A percentile compares a stretch with the other conserved stretches of the same genome.
phyloP scores from a whole-genome alignment of 257 asterid genomes.

The Plantago elongata region DNA sequence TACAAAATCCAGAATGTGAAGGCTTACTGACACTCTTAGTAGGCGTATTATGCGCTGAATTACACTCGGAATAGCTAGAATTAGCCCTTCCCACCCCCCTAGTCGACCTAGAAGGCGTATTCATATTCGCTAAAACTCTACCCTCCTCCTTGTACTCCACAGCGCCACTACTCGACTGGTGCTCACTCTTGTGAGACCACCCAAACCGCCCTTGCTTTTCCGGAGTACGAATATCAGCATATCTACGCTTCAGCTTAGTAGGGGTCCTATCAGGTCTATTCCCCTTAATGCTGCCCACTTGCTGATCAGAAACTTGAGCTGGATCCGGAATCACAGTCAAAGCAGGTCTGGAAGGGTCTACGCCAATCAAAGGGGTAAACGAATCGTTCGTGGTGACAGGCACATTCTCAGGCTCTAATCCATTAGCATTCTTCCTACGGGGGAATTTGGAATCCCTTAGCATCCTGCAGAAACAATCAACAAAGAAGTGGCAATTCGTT shows the following conservation, averaged over 20 bases:
- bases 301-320: conserved; percentile 41
- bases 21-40: conserved; percentile 83
- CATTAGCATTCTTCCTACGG: conserved; percentile 59
- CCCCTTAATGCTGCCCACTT: conserved; percentile 35
- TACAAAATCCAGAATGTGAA: conserved; percentile 47
- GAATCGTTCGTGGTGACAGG: conserved; percentile 59
- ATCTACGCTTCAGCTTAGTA: conserved; percentile 43
- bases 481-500: conserved; percentile 4
- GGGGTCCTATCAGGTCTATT: conserved; percentile 61
- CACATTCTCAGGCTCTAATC: conserved; percentile 83
- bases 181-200: conserved; percentile 62
- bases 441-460: conserved; percentile 76
- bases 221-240: conserved; percentile 59
- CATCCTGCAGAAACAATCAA: conserved; percentile 47
- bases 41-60: conserved; percentile 78
- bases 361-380: conserved; percentile 36
- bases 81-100: conserved; percentile 50
- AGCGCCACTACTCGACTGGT: conserved; percentile 30
- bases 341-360: conserved; percentile 80
- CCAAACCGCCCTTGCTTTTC: conserved; percentile 61
- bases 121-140: conserved; percentile 28
- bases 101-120: conserved; percentile 55
- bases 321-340: conserved; percentile 69
- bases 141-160: conserved; percentile 60
- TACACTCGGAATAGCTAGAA: conserved; percentile 63